Evolutionary conservation across 345 rosid genomes (phyloP).

Genomic region (Linum tenue): DNA sequence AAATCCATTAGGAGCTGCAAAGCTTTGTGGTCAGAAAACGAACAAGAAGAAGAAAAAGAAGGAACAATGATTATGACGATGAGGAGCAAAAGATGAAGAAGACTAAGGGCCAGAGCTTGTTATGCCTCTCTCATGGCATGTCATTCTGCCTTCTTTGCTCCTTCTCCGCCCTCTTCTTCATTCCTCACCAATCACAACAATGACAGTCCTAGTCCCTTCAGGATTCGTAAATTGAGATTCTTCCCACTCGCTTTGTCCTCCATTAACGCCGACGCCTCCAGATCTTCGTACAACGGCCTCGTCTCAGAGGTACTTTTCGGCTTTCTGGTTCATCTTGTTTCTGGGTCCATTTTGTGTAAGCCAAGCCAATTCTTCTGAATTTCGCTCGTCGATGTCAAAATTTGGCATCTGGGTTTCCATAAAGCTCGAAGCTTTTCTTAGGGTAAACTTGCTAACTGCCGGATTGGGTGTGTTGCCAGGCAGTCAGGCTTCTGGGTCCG

Average conservation of each 20-base stretch:
- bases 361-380: neutral
- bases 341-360: neutral
- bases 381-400: too few species aligned
- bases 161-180: slow-evolving; percentile 25
- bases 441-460: neutral
- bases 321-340: neutral
- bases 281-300: slow-evolving; percentile 38
- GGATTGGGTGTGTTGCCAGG: slow-evolving; percentile 30
- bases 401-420: too few species aligned
- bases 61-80: slow-evolving; percentile 21
- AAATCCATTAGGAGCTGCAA: neutral
- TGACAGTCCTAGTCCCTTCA: slow-evolving; percentile 17
- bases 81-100: slow-evolving; percentile 38
- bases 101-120: slow-evolving; percentile 15
- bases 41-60: neutral
- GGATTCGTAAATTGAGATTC: neutral
- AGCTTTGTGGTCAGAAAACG: neutral
- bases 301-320: slow-evolving; percentile 50
- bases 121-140: slow-evolving; percentile 72
- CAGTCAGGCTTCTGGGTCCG: slow-evolving; percentile 63
- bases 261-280: slow-evolving; percentile 12
- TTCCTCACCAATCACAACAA: slow-evolving; percentile 9
- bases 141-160: slow-evolving; percentile 35
- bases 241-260: slow-evolving; percentile 25
- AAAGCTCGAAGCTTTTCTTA: neutral